phyloP scores from a whole-genome alignment of 2,329 filamentous ascomycete genomes.

The Alternaria burnsii region DNA sequence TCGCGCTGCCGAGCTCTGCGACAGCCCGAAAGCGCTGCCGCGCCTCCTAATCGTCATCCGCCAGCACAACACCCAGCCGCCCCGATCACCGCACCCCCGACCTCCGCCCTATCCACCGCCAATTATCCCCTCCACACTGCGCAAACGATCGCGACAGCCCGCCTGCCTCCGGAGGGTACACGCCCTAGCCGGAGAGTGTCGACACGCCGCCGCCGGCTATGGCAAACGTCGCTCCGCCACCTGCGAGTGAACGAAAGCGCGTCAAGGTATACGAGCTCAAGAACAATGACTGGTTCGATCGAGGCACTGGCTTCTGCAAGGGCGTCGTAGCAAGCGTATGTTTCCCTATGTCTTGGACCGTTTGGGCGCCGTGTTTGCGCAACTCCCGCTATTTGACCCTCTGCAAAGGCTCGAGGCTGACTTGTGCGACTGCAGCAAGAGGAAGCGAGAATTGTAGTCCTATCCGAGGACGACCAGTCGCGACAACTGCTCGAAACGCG shows the following conservation, averaged over 20 bases:
- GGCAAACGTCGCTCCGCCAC: constrained; percentile 47
- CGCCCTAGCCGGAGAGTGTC: constrained; percentile 41
- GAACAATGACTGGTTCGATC: constrained; percentile 99
- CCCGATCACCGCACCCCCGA: constrained; percentile 22
- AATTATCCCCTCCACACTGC: constrained; percentile 24
- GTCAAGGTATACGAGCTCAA: constrained; percentile 99
- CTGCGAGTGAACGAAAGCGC: constrained; percentile 65
- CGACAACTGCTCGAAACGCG: constrained; percentile 86
- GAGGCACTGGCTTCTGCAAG: constrained; percentile 94
- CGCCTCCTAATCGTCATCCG: constrained; percentile 29
- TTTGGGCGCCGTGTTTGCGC: constrained; percentile 13
- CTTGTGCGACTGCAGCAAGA: constrained; percentile 67
- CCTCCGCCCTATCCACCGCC: constrained; percentile 25
- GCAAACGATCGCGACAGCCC: constrained; percentile 37
- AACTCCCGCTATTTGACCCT: constrained; percentile 22
- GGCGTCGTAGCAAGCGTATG: constrained; percentile 78
- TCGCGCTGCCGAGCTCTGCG: constrained; percentile 17
- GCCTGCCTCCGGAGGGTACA: constrained; percentile 37
- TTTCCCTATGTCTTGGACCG: constrained; percentile 14
- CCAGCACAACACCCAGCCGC: constrained; percentile 21
- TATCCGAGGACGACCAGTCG: constrained; percentile 90
- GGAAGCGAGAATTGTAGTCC: constrained; percentile 86
- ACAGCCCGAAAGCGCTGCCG: constrained; percentile 19
- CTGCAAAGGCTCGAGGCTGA: constrained; percentile 43
- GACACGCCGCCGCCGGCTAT: constrained; percentile 16